phyloP scores from a whole-genome alignment of 2,329 filamentous ascomycete genomes.

The Zymoseptoria tritici region DNA sequence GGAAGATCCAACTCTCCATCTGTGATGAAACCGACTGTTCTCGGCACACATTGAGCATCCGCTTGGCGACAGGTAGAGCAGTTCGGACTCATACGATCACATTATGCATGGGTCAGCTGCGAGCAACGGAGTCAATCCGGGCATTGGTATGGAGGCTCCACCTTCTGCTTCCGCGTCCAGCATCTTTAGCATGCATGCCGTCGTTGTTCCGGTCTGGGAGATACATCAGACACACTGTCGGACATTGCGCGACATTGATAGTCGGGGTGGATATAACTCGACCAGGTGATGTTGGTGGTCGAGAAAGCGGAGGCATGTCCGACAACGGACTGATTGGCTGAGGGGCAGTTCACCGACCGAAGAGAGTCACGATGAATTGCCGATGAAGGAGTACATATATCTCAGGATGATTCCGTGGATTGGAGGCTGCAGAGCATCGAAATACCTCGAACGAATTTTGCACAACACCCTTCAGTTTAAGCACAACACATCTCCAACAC shows the following conservation, averaged over 20 bases:
- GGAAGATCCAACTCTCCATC: not conserved
- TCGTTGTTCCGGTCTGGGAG: not conserved
- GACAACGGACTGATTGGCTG: no score
- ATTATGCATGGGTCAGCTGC: not conserved
- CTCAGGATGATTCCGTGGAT: no score
- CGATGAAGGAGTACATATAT: no score
- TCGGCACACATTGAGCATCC: not conserved
- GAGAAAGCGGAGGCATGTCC: not conserved
- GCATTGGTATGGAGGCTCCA: not conserved
- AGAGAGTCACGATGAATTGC: no score
- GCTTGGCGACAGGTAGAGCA: slow-evolving; percentile 1
- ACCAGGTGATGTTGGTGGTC: not conserved
- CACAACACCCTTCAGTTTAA: no score
- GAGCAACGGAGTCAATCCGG: not conserved
- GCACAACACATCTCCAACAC: no score
- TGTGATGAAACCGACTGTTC: not conserved
- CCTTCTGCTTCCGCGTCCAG: slow-evolving; percentile 6
- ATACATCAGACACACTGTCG: not conserved
- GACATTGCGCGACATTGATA: no score
- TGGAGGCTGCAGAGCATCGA: no score
- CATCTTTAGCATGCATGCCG: slow-evolving; percentile 5
- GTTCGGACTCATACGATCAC: slow-evolving; percentile 1
- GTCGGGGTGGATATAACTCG: not conserved
- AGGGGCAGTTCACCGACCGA: not conserved
- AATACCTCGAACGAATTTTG: no score